phyloP scores from a whole-genome alignment of 1,284 basidiomycete species.

The Irpex lacteus region DNA sequence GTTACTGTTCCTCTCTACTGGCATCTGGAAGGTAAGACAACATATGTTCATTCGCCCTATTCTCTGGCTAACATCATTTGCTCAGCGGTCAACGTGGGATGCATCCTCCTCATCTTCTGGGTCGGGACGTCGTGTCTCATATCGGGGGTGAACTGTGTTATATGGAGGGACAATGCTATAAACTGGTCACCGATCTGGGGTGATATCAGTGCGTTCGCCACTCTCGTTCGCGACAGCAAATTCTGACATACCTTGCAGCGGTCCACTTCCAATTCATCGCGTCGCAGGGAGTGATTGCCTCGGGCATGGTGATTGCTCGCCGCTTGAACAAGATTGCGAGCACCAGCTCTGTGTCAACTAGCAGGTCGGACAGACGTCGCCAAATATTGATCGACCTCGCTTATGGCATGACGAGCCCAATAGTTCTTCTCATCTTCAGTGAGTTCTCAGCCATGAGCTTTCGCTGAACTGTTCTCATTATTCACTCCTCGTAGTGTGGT shows the following conservation, averaged over 20 bases:
- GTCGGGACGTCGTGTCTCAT: conserved; percentile 51
- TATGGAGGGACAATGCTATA: conserved; percentile 62
- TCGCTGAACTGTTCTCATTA: background rate
- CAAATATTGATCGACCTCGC: conserved; percentile 34
- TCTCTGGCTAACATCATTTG: background rate
- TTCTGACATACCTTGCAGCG: background rate
- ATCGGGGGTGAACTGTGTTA: conserved; percentile 57
- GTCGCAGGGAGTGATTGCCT: conserved; percentile 35
- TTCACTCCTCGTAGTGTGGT: conserved; percentile 21
- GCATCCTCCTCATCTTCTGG: conserved; percentile 67
- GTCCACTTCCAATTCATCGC: background rate
- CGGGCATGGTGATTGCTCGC: conserved; percentile 47
- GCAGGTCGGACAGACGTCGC: conserved; percentile 29
- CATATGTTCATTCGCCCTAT: background rate
- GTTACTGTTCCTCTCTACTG: conserved; percentile 53
- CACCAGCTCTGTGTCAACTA: conserved; percentile 16
- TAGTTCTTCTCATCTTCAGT: conserved; percentile 15
- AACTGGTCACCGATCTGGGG: conserved; percentile 69
- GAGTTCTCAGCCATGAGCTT: background rate
- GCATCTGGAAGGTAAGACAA: conserved; percentile 49
- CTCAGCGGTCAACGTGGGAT: conserved; percentile 48
- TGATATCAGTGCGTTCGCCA: conserved; percentile 35
- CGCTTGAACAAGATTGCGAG: conserved; percentile 37
- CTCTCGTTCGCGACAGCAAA: background rate
- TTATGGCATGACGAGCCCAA: conserved; percentile 36